Percentiles rank a stretch among this genome's conserved stretches.
phyloP scores from a whole-genome alignment of 495 filamentous ascomycete genomes.

The Neurospora intermedia region DNA sequence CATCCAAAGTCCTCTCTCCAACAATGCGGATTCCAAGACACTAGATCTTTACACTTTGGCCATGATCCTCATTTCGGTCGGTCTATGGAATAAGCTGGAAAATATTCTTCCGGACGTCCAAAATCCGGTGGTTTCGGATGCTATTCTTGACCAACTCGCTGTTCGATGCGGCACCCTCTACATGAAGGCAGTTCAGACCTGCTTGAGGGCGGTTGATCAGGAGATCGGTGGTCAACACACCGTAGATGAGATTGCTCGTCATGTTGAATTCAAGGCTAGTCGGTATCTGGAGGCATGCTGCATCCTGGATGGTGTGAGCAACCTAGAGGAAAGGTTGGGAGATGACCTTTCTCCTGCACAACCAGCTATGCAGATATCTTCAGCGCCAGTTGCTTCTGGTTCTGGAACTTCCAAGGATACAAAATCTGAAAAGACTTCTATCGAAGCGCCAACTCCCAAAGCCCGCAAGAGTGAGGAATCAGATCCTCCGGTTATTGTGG shows the following conservation, averaged over 20 bases:
- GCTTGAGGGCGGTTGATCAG: conserved; percentile 65
- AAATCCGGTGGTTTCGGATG: conserved; percentile 26
- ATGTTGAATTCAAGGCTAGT: conserved; percentile 30
- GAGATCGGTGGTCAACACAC: conserved; percentile 35
- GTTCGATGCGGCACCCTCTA: conserved; percentile 69
- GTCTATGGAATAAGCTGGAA: conserved; percentile 72
- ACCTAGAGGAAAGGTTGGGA: conserved; percentile 33
- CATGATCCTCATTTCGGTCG: conserved; percentile 74
- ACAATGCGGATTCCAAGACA: conserved; percentile 40
- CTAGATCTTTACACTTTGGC: conserved; percentile 82
- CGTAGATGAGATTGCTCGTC: conserved; percentile 30
- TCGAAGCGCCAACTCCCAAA: background rate
- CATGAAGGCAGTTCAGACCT: conserved; percentile 69
- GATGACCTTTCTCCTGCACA: conserved; percentile 18
- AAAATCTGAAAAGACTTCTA: background rate
- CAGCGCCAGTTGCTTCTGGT: background rate
- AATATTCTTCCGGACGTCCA: conserved; percentile 39
- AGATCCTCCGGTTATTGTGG: background rate
- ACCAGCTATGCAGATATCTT: background rate
- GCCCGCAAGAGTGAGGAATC: background rate
- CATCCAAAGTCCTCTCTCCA: conserved; percentile 36
- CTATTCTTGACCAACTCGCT: conserved; percentile 49
- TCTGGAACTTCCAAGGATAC: conserved; percentile 10
- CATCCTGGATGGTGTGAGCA: conserved; percentile 38
- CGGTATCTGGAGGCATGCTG: conserved; percentile 41